Conservation (phyloP, 2,329 filamentous ascomycete genomes). For the Ophiostoma perfectum region DNA sequence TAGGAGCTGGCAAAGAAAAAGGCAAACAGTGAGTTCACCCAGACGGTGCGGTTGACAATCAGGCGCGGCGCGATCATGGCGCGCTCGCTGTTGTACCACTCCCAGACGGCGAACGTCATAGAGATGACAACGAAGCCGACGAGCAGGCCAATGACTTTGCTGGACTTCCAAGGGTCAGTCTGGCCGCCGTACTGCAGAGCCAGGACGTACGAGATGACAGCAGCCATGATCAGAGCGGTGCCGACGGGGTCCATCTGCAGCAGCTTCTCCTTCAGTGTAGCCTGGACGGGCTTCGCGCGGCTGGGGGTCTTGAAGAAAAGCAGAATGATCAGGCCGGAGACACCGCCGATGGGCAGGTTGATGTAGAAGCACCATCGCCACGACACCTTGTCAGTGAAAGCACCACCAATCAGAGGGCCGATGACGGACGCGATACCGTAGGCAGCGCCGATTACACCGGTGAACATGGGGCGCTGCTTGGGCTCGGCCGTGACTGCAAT, state of each 20-base stretch:
- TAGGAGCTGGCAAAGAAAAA: slow-evolving; percentile 42
- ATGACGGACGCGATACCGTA: slow-evolving; percentile 32
- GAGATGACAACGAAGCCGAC: slow-evolving; percentile 30
- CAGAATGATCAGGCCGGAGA: slow-evolving; percentile 29
- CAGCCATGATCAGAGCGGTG: slow-evolving; percentile 36
- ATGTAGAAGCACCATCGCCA: slow-evolving; percentile 34
- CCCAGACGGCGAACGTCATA: slow-evolving; percentile 32
- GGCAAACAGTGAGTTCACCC: slow-evolving; percentile 38
- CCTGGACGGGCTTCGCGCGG: slow-evolving; percentile 32
- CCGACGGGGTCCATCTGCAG: slow-evolving; percentile 41
- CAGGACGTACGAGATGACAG: slow-evolving; percentile 37
- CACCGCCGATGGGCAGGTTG: slow-evolving; percentile 33
- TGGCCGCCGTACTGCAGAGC: slow-evolving; percentile 42
- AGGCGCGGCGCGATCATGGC: slow-evolving; percentile 48
- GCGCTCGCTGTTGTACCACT: slow-evolving; percentile 38
- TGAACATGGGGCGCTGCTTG: slow-evolving; percentile 31
- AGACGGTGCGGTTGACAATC: slow-evolving; percentile 40
- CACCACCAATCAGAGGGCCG: slow-evolving; percentile 31
- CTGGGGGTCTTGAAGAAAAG: slow-evolving; percentile 36
- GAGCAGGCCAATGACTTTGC: slow-evolving; percentile 36
- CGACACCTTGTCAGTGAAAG: slow-evolving; percentile 28
- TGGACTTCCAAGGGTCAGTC: slow-evolving; percentile 35
- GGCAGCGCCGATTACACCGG: slow-evolving; percentile 24
- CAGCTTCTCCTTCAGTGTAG: slow-evolving; percentile 36
- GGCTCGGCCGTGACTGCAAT: slow-evolving; percentile 33